Evolutionary conservation across 495 filamentous ascomycete genomes (phyloP).

Genomic region (Astrothelium subdiscretum): DNA sequence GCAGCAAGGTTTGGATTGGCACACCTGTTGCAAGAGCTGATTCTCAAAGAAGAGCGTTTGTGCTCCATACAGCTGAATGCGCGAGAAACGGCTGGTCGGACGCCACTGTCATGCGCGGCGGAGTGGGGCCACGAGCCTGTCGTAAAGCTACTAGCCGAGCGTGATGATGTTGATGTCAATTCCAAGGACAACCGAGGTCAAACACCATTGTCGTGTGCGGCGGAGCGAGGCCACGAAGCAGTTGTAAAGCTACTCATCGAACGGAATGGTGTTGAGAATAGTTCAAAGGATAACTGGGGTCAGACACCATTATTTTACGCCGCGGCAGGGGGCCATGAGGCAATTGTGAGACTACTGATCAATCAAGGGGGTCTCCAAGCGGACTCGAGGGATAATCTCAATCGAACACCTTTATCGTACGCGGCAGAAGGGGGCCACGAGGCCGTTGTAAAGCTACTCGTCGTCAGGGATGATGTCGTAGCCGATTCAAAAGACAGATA

Average conservation of each 20-base stretch:
- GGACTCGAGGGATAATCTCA: slow-evolving; percentile 13
- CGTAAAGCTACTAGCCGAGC: neutral
- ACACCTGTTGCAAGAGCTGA: neutral
- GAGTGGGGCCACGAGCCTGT: neutral
- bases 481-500: neutral
- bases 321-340: neutral
- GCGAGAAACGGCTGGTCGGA: neutral
- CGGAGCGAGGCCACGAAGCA: neutral
- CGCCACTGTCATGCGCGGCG: neutral
- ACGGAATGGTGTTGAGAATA: slow-evolving; percentile 9
- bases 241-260: slow-evolving; percentile 1
- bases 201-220: neutral
- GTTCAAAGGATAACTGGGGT: slow-evolving; percentile 14
- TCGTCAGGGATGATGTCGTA: neutral
- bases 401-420: neutral
- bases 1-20: neutral
- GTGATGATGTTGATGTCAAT: neutral
- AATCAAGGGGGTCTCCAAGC: slow-evolving; percentile 8
- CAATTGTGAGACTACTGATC: neutral
- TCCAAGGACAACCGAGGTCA: neutral
- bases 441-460: neutral
- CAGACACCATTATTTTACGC: neutral
- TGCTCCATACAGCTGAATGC: neutral
- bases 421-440: neutral
- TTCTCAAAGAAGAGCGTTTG: neutral